phyloP scores from a whole-genome alignment of 2,329 filamentous ascomycete species.

The Esteya vermicola region DNA sequence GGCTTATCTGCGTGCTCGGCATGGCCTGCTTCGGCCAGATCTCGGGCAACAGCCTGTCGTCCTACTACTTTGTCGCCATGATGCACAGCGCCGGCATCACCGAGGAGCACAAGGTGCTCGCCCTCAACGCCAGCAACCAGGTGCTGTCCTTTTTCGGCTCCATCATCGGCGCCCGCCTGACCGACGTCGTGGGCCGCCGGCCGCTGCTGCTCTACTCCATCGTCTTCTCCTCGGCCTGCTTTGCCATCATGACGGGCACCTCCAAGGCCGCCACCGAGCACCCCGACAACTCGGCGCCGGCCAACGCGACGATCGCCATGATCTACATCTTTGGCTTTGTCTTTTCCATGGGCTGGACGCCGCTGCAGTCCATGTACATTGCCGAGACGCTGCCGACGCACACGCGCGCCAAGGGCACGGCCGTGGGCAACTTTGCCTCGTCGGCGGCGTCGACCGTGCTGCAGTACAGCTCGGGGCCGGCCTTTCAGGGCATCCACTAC shows the following conservation, averaged over 20 bases:
- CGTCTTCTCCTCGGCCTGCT: slow-evolving; percentile 29
- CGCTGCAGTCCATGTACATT: slow-evolving; percentile 9
- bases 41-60: slow-evolving; percentile 31
- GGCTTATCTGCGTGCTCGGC: slow-evolving; percentile 24
- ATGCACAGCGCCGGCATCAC: slow-evolving; percentile 36
- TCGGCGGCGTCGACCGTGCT: slow-evolving; percentile 18
- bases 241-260: slow-evolving; percentile 33
- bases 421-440: slow-evolving; percentile 7
- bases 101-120: slow-evolving; percentile 28
- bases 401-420: slow-evolving; percentile 9
- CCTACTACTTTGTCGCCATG: slow-evolving; percentile 42
- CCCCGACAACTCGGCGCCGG: slow-evolving; percentile 2
- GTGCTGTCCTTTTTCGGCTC: slow-evolving; percentile 35
- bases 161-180: slow-evolving; percentile 38
- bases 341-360: slow-evolving; percentile 8
- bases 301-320: slow-evolving; percentile 7
- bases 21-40: slow-evolving; percentile 23
- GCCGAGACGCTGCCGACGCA: slow-evolving; percentile 8
- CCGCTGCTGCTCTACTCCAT: slow-evolving; percentile 34
- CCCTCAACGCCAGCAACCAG: slow-evolving; percentile 37
- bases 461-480: slow-evolving; percentile 28
- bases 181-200: slow-evolving; percentile 43
- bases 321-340: slow-evolving; percentile 9
- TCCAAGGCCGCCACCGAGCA: slow-evolving; percentile 24
- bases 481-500: slow-evolving; percentile 19